phyloP scores from a whole-genome alignment of 345 rosid species.

The Schrenkiella parvula region DNA sequence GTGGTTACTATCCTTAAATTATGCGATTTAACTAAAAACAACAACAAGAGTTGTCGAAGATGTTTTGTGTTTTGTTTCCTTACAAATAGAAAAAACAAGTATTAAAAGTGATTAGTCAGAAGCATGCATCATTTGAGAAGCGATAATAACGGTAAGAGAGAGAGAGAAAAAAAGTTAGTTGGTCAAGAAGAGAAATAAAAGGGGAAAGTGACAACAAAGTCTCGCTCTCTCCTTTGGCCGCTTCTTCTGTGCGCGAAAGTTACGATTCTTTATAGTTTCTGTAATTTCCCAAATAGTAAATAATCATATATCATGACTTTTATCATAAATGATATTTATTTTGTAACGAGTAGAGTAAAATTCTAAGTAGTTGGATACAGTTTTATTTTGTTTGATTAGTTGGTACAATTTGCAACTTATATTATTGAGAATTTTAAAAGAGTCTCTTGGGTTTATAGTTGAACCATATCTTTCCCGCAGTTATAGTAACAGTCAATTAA shows the following conservation, averaged over 20 bases:
- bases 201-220: slow-evolving; percentile 14
- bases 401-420: no score
- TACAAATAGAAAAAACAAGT: neutral
- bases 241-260: slow-evolving; percentile 3
- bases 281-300: neutral
- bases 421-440: no score
- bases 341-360: no score
- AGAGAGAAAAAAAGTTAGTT: neutral
- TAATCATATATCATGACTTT: no score
- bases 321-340: no score
- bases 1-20: neutral
- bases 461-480: no score
- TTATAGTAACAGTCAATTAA: no score
- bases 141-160: slow-evolving; percentile 9
- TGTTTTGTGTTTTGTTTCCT: neutral
- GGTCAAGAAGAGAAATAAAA: slow-evolving; percentile 27
- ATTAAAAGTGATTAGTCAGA: slow-evolving; percentile 1
- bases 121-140: slow-evolving; percentile 8
- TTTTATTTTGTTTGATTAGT: no score
- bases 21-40: neutral
- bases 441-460: no score
- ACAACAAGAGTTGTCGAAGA: neutral
- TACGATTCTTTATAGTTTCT: neutral
- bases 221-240: slow-evolving; percentile 1
- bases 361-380: no score